phyloP scores from a whole-genome alignment of 2,329 filamentous ascomycete species.

The Aspergillus flavus region DNA sequence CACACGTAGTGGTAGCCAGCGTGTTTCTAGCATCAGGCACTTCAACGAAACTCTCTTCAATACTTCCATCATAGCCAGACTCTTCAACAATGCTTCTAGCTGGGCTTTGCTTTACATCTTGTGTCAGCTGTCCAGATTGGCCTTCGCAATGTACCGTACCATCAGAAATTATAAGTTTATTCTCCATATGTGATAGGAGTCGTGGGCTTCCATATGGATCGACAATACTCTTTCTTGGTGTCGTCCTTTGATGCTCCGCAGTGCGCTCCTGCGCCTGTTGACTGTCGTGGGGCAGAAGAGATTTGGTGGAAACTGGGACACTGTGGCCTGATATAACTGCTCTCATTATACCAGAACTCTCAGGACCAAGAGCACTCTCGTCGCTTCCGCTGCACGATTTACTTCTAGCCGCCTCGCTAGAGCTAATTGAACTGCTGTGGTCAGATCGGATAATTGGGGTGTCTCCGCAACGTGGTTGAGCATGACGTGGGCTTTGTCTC shows the following conservation, averaged over 20 bases:
- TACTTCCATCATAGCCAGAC: slow-evolving; percentile 14
- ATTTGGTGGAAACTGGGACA: too few species aligned
- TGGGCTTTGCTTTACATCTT: background rate
- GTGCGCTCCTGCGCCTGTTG: background rate
- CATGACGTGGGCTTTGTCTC: background rate
- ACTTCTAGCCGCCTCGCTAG: background rate
- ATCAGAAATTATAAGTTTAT: background rate
- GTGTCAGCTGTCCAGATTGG: background rate
- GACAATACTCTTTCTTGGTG: slow-evolving; percentile 29
- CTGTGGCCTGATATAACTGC: background rate
- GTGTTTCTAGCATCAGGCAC: background rate
- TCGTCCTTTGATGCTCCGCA: slow-evolving; percentile 1
- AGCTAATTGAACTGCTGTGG: background rate
- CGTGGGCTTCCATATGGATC: slow-evolving; percentile 43
- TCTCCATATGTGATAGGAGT: slow-evolving; percentile 12
- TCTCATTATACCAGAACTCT: background rate
- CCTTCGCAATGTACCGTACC: background rate
- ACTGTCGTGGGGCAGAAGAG: background rate
- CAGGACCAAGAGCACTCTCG: background rate
- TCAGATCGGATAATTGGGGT: background rate
- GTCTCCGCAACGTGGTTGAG: background rate
- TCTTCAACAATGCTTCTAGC: background rate
- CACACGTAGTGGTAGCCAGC: background rate
- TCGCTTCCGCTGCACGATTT: background rate
- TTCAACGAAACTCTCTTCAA: slow-evolving; percentile 2